Evolutionary conservation across 345 rosid species (phyloP).

Genomic region (Eucalyptus viminalis): DNA sequence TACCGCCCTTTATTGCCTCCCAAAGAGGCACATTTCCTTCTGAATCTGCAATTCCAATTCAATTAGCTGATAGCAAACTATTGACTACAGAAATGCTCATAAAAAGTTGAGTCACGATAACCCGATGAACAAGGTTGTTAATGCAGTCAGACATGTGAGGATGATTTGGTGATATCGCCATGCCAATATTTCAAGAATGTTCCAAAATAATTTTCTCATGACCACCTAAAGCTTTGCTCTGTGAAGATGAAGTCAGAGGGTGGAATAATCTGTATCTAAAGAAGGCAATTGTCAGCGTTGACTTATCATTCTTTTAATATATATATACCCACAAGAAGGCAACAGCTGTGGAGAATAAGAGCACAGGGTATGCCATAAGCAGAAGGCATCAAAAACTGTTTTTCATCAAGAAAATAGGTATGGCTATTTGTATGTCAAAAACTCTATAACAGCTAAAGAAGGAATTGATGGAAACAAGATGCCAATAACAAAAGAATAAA

Average conservation of each 20-base stretch:
- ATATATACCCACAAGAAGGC: background rate
- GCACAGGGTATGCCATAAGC: background rate
- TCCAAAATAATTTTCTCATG: background rate
- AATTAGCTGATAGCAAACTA: background rate
- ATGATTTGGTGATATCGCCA: background rate
- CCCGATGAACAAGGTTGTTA: background rate
- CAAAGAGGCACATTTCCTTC: conserved; percentile 78
- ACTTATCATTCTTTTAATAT: background rate
- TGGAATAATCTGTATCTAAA: background rate
- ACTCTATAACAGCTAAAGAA: background rate
- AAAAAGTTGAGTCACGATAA: background rate
- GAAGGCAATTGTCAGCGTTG: background rate
- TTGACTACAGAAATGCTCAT: background rate
- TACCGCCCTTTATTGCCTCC: conserved; percentile 74
- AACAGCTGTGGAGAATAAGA: too few relatives aligned
- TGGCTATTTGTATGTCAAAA: background rate
- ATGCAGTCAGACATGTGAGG: background rate
- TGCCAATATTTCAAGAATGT: background rate
- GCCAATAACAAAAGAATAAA: background rate
- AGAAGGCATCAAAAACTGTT: background rate
- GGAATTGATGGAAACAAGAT: background rate
- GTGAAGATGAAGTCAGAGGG: background rate
- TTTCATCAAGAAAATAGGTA: background rate
- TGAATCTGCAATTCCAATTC: conserved; percentile 24
- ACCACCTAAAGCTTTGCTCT: background rate